phyloP scores from a whole-genome alignment of 2,329 filamentous ascomycete genomes.

The Paracoccidioides brasiliensis region DNA sequence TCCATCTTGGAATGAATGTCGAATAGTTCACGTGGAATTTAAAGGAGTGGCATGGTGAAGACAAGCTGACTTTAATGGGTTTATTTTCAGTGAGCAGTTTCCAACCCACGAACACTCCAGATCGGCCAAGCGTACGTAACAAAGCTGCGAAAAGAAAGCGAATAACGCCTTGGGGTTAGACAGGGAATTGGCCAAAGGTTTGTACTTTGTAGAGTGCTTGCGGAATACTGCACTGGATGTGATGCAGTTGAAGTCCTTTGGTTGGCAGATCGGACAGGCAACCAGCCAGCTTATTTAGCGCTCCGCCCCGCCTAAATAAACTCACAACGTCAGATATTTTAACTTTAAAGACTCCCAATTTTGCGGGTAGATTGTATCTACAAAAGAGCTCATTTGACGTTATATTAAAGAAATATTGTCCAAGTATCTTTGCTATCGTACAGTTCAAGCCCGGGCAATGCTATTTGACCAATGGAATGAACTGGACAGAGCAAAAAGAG shows the following conservation, averaged over 20 bases:
- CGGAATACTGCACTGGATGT: not conserved
- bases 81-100: not conserved
- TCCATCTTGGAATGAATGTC: conserved; percentile 7
- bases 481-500: not conserved
- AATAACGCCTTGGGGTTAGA: not conserved
- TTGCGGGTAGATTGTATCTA: not conserved
- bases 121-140: not conserved
- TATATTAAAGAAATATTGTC: not conserved
- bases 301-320: too few species aligned
- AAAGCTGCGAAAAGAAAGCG: not conserved
- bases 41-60: conserved; percentile 1
- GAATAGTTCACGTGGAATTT: not conserved
- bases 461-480: not conserved
- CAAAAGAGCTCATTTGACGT: not conserved
- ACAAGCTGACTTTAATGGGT: not conserved
- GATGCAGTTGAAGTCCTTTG: not conserved
- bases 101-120: not conserved
- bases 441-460: too few species aligned
- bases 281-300: too few species aligned
- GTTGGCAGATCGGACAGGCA: too few species aligned
- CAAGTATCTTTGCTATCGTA: not conserved
- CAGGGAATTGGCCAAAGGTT: not conserved
- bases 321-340: too few species aligned
- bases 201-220: too few species aligned
- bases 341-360: too few species aligned